phyloP scores from a whole-genome alignment of 108 stramenopile species.

The Fragilariopsis cylindrus region DNA sequence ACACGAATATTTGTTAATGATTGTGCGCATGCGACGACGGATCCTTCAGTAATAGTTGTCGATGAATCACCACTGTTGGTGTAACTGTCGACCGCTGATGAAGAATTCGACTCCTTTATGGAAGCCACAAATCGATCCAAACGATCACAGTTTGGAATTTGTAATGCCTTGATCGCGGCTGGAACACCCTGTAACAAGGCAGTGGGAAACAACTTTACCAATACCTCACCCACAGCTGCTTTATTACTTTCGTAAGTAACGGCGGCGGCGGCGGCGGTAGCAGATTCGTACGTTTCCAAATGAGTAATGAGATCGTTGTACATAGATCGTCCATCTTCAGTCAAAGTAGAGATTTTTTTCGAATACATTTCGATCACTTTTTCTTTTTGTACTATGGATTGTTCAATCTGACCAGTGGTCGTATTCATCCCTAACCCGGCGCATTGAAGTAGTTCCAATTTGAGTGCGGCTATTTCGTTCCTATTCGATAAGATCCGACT shows the following conservation, averaged over 20 bases:
- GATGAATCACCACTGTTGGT: too few species aligned
- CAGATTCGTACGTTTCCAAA: conserved; percentile 15
- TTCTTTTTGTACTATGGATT: conserved; percentile 15
- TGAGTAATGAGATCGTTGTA: conserved; percentile 18
- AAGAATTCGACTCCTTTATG: neutral
- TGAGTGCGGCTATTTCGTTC: conserved; percentile 13
- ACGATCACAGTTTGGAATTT: conserved; percentile 18
- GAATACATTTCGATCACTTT: neutral
- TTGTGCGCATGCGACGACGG: too few species aligned
- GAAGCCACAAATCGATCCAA: conserved; percentile 22
- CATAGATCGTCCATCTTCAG: conserved; percentile 9
- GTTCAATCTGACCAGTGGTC: conserved; percentile 30
- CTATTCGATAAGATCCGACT: conserved; percentile 3
- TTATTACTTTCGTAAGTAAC: neutral
- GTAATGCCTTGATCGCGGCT: neutral
- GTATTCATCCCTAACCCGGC: conserved; percentile 32
- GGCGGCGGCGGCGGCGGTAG: too few species aligned
- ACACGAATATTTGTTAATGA: too few species aligned
- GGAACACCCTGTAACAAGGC: conserved; percentile 13
- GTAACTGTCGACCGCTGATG: too few species aligned
- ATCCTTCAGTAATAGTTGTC: too few species aligned
- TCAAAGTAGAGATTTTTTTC: conserved; percentile 3
- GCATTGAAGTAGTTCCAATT: conserved; percentile 21
- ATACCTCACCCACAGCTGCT: neutral
- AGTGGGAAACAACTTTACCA: neutral